Evolutionary conservation across 768 basidiomycete genomes (phyloP), one percentile per base, ranked within the genome.

Genomic region (Dioszegia aurantiaca): DNA sequence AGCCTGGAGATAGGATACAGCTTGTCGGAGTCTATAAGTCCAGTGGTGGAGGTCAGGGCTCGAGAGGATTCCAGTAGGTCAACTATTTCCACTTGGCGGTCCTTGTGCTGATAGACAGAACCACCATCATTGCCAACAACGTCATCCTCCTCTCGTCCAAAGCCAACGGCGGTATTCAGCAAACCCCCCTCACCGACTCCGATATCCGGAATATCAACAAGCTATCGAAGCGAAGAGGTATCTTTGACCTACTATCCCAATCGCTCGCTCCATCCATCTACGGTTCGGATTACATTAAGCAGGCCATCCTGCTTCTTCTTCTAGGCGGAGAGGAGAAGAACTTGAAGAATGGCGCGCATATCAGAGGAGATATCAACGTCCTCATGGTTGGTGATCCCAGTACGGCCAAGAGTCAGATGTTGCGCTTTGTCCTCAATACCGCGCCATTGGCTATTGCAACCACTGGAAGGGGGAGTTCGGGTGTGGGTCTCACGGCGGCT

Each of bases 361-460:
- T 98, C 72, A 87, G 95, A 81, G 95, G 95, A 43, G 95, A 99
- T 77, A 98, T 99, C 82, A 99, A 99, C 78, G 81, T 98, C 72
- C 84, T 99, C 68, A 98, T 99, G 94, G 93, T 99, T 58, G 95
- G 95, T 61, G 95, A 99, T 78, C 95, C 95, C 9, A 89, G 87
- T n/a, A 99, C 95, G 0, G 95, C 95, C 19, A 99, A 99, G 79
- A 90, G 88, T 37, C 95, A 99, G 74, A 80, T 99, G 70, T 82
- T 99, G 52, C 87, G 95, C 55, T 98, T 99, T 75, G 89, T 99
- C 46, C 83, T 99, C 60, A 86, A 89, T 64, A 98, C 90, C 6
- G 95, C 95, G 4, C 94, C 94, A 28, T 81, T 99, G 43, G 95
- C 95, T 8, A 98, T 99, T 69, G 95, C 95, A 5, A 99, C 95